A percentile compares a stretch with the other conserved stretches of the same genome.
phyloP scores from a whole-genome alignment of 2,329 filamentous ascomycete genomes.

The Penicillium sp. region DNA sequence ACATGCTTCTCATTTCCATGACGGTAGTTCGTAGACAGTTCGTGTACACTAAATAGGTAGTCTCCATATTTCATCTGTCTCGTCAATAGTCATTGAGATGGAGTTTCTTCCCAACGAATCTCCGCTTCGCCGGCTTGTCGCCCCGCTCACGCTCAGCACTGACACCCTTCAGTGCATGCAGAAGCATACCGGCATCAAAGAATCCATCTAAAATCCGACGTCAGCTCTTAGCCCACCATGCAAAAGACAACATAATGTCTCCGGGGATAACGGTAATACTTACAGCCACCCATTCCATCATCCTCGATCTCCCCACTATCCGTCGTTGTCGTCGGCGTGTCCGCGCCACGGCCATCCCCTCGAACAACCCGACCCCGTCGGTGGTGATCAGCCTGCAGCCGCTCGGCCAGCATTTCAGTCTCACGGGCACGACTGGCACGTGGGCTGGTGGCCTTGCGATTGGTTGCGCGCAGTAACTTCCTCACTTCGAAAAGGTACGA shows the following conservation, averaged over 20 bases:
- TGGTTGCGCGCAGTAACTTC: slow-evolving; percentile 74
- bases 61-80: not conserved
- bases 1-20: not conserved
- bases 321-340: slow-evolving; percentile 65
- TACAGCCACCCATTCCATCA: slow-evolving; percentile 91
- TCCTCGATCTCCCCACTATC: slow-evolving; percentile 75
- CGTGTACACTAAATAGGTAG: not conserved
- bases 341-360: slow-evolving; percentile 55
- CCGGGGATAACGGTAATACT: slow-evolving; percentile 47
- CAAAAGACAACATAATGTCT: not conserved
- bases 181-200: slow-evolving; percentile 93
- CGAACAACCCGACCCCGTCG: slow-evolving; percentile 73
- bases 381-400: slow-evolving; percentile 49
- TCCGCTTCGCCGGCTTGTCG: slow-evolving; percentile 41
- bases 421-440: slow-evolving; percentile 63
- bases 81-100: slow-evolving; percentile 49
- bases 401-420: slow-evolving; percentile 53
- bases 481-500: slow-evolving; percentile 88
- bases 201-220: slow-evolving; percentile 71
- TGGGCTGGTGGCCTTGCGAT: slow-evolving; percentile 55
- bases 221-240: slow-evolving; percentile 9
- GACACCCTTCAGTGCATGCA: slow-evolving; percentile 76
- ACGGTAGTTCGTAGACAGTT: not conserved
- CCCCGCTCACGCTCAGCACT: slow-evolving; percentile 35
- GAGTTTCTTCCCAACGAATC: slow-evolving; percentile 52